phyloP scores from a whole-genome alignment of 495 filamentous ascomycete genomes.

The Aspergillus avenaceus region DNA sequence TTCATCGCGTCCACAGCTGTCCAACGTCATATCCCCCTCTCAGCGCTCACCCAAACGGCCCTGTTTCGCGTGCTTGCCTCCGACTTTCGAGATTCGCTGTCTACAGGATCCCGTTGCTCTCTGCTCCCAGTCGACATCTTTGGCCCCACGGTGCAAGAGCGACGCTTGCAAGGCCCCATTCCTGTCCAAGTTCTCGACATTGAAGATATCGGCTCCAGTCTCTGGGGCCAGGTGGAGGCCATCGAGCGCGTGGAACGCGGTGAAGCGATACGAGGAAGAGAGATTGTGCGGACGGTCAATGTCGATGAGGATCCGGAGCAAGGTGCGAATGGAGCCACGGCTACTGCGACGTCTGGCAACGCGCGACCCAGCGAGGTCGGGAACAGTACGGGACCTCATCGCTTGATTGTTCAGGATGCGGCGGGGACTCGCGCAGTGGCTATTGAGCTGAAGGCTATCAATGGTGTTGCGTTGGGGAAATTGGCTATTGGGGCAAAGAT shows the following conservation, averaged over 20 bases:
- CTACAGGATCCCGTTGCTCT: conserved; percentile 37
- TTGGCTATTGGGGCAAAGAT: conserved; percentile 80
- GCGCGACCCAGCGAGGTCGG: conserved; percentile 14
- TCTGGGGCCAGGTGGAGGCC: conserved; percentile 81
- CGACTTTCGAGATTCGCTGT: conserved; percentile 63
- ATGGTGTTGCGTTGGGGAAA: conserved; percentile 58
- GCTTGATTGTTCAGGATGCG: conserved; percentile 78
- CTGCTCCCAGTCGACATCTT: conserved; percentile 56
- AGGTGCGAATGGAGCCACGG: conserved; percentile 17
- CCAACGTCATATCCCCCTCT: conserved; percentile 58
- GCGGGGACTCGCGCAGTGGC: conserved; percentile 64
- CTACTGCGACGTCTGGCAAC: conserved; percentile 5
- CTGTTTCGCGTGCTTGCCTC: conserved; percentile 74
- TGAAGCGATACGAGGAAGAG: conserved; percentile 74
- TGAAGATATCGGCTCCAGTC: conserved; percentile 71
- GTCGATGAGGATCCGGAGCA: conserved; percentile 42
- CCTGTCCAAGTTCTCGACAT: conserved; percentile 80
- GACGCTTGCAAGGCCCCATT: conserved; percentile 53
- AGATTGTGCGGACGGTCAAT: conserved; percentile 71
- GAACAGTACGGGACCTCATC: conserved; percentile 60
- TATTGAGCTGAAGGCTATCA: conserved; percentile 66
- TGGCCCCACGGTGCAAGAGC: conserved; percentile 49
- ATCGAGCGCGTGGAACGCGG: conserved; percentile 80
- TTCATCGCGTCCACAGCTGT: conserved; percentile 33
- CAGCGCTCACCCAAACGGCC: conserved; percentile 72